phyloP scores from a whole-genome alignment of 2,329 filamentous ascomycete genomes.

The Cryphonectria parasitica region DNA sequence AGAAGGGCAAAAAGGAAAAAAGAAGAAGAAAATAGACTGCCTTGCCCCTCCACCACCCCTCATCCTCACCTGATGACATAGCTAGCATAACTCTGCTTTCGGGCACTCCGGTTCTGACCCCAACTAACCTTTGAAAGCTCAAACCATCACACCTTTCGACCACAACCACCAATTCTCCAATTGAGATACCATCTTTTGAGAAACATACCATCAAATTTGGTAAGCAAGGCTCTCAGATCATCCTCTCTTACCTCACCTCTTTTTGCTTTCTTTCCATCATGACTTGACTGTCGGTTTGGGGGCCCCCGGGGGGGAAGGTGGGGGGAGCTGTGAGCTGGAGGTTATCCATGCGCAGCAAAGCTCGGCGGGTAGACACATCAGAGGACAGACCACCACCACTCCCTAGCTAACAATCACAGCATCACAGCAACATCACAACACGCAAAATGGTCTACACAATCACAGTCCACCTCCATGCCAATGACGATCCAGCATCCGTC shows the following conservation, averaged over 20 bases:
- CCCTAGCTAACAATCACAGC: not conserved
- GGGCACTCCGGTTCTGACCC: not conserved
- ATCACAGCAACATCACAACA: conserved; percentile 17
- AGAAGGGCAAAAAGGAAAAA: not conserved
- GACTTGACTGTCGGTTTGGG: not conserved
- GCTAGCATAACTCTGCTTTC: not conserved
- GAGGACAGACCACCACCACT: conserved; percentile 1
- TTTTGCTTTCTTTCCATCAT: no score
- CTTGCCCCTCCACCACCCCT: not conserved
- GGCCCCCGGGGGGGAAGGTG: no score
- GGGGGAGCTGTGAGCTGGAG: not conserved
- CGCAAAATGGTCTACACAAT: conserved; percentile 69
- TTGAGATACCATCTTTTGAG: not conserved
- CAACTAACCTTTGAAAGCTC: not conserved
- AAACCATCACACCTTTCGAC: not conserved
- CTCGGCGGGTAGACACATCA: not conserved
- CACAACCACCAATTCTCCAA: not conserved
- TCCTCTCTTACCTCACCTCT: not conserved
- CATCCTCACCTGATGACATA: not conserved
- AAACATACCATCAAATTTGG: not conserved
- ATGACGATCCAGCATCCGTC: conserved; percentile 66
- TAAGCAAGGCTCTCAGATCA: not conserved
- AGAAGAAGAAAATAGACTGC: not conserved
- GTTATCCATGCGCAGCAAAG: not conserved
- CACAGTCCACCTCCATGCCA: conserved; percentile 71